phyloP scores from a whole-genome alignment of 306 rosid species.

The Prunus fruticosa region DNA sequence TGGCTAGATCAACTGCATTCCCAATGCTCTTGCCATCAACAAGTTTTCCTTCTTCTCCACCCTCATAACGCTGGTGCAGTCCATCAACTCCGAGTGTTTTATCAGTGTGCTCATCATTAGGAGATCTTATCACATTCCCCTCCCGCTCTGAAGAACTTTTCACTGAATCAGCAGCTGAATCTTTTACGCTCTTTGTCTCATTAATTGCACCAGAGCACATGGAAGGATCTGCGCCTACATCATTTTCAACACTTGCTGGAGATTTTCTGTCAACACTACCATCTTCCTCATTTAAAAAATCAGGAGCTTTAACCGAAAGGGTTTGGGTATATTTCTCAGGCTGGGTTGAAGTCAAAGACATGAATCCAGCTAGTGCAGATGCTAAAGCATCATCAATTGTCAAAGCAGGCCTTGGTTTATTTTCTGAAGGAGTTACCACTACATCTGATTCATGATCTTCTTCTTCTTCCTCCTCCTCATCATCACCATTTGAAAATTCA shows the following conservation, averaged over 20 bases:
- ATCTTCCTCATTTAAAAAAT: conserved; percentile 51
- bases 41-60: conserved; percentile 23
- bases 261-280: conserved; percentile 21
- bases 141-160: conserved; percentile 22
- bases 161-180: conserved; percentile 22
- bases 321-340: conserved; percentile 39
- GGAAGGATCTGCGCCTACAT: conserved; percentile 20
- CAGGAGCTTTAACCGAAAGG: conserved; percentile 51
- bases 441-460: conserved; percentile 28
- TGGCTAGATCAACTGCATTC: conserved; percentile 9
- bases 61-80: conserved; percentile 4
- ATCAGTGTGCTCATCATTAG: conserved; percentile 26
- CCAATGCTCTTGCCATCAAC: conserved; percentile 6
- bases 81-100: conserved; percentile 26
- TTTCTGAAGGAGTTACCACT: conserved; percentile 25
- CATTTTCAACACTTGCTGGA: conserved; percentile 21
- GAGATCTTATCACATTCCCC: conserved; percentile 19
- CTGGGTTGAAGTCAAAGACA: conserved; percentile 44
- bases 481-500: conserved; percentile 64
- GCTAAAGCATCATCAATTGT: conserved; percentile 79
- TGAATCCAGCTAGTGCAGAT: conserved; percentile 74
- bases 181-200: conserved; percentile 18
- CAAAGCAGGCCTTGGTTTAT: conserved; percentile 39
- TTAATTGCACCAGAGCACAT: conserved; percentile 27
- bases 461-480: conserved; percentile 29